Conservation (phyloP, 805 yeast species). For the Candida loeiensis region DNA sequence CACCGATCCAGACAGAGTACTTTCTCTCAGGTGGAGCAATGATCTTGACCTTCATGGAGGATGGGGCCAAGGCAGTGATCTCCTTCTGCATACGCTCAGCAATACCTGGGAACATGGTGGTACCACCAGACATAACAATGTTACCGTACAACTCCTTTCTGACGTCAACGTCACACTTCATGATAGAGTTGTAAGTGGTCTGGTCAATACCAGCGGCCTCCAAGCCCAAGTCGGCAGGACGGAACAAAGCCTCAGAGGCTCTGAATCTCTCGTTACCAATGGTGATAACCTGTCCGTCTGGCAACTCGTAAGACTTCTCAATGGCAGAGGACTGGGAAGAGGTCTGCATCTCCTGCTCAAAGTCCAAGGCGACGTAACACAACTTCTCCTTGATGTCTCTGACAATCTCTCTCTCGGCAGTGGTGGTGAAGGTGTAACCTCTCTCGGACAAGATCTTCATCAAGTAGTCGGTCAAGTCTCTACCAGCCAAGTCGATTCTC, state of each 20-base stretch:
- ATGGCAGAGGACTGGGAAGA: conserved; percentile 97
- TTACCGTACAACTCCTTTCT: conserved; percentile 98
- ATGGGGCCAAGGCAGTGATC: conserved; percentile 98
- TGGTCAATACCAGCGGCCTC: conserved; percentile 99
- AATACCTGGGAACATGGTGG: conserved; percentile 99
- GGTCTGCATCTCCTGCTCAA: conserved; percentile 99
- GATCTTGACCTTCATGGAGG: conserved; percentile 99
- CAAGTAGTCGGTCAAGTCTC: conserved; percentile 98
- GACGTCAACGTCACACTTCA: conserved; percentile 98
- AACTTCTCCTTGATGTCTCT: conserved; percentile 96
- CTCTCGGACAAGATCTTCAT: conserved; percentile 98
- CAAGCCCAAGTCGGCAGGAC: conserved; percentile 83
- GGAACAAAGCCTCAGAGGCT: conserved; percentile 99
- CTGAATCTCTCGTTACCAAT: conserved; percentile 99
- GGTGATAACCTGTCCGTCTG: conserved; percentile 99
- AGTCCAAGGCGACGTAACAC: conserved; percentile 98
- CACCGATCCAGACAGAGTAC: conserved; percentile 99
- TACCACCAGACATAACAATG: conserved; percentile 99
- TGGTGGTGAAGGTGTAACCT: conserved; percentile 97
- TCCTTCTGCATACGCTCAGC: conserved; percentile 99
- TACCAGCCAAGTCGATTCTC: conserved; percentile 99
- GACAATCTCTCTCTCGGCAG: conserved; percentile 97
- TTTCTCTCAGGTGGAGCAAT: conserved; percentile 99
- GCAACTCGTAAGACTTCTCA: conserved; percentile 98
- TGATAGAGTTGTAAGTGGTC: conserved; percentile 91